Evolutionary conservation across 2,329 filamentous ascomycete genomes (phyloP).

Genomic region (Plenodomus lindquistii): DNA sequence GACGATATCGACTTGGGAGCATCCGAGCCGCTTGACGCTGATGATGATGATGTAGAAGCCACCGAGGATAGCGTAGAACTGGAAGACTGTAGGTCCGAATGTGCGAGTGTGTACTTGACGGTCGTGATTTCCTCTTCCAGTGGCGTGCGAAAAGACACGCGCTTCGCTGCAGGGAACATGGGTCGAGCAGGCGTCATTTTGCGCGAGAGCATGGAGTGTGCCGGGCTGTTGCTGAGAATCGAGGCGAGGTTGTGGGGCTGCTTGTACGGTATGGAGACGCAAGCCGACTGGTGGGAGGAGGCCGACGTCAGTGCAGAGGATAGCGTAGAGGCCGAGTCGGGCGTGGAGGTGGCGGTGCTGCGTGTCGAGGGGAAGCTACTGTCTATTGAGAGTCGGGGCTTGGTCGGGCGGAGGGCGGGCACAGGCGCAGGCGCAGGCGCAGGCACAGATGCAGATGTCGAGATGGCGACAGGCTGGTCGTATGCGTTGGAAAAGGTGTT

Average conservation of each 20-base stretch:
- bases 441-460: not conserved
- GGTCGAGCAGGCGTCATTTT: constrained; percentile 49
- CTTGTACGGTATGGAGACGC: constrained; percentile 49
- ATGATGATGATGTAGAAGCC: constrained; percentile 16
- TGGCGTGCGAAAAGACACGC: constrained; percentile 59
- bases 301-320: constrained; percentile 48
- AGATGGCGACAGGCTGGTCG: constrained; percentile 46
- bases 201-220: constrained; percentile 40
- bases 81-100: constrained; percentile 58
- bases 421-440: constrained; percentile 6
- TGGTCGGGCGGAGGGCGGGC: constrained; percentile 26
- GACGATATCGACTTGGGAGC: constrained; percentile 13
- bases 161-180: constrained; percentile 60
- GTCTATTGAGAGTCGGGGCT: constrained; percentile 40
- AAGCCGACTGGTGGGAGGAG: constrained; percentile 42
- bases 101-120: constrained; percentile 57
- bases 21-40: constrained; percentile 14
- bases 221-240: constrained; percentile 52
- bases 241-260: constrained; percentile 51
- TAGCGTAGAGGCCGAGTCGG: constrained; percentile 43
- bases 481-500: constrained; percentile 67
- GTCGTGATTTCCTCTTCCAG: constrained; percentile 64
- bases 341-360: constrained; percentile 38
- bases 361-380: constrained; percentile 27
- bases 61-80: constrained; percentile 37